phyloP scores from a whole-genome alignment of 2,329 filamentous ascomycete species.

The Trichoderma atrobrunneum region DNA sequence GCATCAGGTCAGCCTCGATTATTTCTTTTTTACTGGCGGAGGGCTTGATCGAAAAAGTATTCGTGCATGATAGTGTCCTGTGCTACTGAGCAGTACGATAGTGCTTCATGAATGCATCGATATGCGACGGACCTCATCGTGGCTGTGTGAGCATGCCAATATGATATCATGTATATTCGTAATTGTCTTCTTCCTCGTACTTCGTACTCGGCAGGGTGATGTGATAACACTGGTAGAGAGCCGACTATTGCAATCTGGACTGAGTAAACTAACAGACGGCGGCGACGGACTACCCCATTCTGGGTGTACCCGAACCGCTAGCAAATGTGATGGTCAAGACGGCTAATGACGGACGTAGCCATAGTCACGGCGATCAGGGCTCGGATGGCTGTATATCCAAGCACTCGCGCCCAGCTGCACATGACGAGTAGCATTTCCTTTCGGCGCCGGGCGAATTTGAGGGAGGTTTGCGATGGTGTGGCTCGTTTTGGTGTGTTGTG shows the following conservation, averaged over 20 bases:
- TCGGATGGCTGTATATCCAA: neutral
- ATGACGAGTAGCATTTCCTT: neutral
- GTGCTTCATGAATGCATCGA: neutral
- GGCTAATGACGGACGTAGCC: conserved; percentile 9
- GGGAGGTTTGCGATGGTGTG: neutral
- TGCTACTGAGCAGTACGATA: neutral
- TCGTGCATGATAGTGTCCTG: neutral
- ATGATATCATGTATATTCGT: neutral
- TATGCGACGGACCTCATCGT: neutral
- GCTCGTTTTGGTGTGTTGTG: neutral
- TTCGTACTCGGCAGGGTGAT: neutral
- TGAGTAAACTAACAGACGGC: neutral
- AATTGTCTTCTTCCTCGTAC: neutral
- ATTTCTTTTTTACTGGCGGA: neutral
- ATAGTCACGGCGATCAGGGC: conserved; percentile 2
- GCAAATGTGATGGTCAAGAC: neutral
- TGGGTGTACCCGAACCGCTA: conserved; percentile 1
- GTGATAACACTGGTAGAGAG: neutral
- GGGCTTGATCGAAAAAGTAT: neutral
- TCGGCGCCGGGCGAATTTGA: neutral
- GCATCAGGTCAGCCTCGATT: conserved; percentile 8
- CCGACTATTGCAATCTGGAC: neutral
- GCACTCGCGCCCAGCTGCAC: neutral
- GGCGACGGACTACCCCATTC: neutral
- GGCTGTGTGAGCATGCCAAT: neutral